A percentile compares a stretch with the other conserved stretches of the same genome.
Evolutionary conservation across 495 filamentous ascomycete species (phyloP).

Genomic region (Podospora anserina): DNA sequence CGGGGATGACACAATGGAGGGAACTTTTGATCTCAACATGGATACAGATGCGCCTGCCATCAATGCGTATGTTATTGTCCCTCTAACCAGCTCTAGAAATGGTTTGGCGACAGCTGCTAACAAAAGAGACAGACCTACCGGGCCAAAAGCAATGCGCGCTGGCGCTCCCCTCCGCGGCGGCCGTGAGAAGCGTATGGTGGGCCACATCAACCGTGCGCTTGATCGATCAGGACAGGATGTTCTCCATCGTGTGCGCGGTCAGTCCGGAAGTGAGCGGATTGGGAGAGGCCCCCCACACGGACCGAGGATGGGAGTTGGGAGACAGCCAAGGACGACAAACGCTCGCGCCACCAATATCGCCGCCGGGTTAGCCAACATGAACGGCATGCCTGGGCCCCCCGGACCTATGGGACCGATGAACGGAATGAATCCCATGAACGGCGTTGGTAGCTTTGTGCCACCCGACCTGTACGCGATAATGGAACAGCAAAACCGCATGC

Average conservation of each 20-base stretch:
- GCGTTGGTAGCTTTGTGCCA: conserved; percentile 45
- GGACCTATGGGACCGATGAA: conserved; percentile 32
- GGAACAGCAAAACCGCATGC: conserved; percentile 86
- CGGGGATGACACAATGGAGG: conserved; percentile 31
- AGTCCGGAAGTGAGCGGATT: conserved; percentile 71
- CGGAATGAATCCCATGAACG: conserved; percentile 40
- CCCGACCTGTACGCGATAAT: conserved; percentile 79
- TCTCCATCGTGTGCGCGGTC: conserved; percentile 76
- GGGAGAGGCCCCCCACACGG: conserved; percentile 70
- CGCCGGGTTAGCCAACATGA: conserved; percentile 39
- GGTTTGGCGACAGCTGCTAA: conserved; percentile 26
- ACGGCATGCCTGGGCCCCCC: conserved; percentile 33
- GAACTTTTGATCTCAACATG: conserved; percentile 64
- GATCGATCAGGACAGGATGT: conserved; percentile 68
- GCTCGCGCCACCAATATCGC: conserved; percentile 43
- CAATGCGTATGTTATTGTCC: conserved; percentile 61
- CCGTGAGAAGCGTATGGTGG: conserved; percentile 74
- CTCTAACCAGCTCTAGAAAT: not conserved
- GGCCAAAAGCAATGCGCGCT: conserved; percentile 92
- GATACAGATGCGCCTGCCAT: conserved; percentile 44
- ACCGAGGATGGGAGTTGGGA: conserved; percentile 55
- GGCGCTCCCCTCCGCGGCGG: conserved; percentile 44
- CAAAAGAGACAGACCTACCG: conserved; percentile 67
- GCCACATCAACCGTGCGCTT: conserved; percentile 84
- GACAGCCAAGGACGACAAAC: conserved; percentile 51